These are phyloP conservation scores for Fusarium goolgardi DNA, from an alignment of 2,329 filamentous ascomycete species.

Conservation along the genomic window DNA sequence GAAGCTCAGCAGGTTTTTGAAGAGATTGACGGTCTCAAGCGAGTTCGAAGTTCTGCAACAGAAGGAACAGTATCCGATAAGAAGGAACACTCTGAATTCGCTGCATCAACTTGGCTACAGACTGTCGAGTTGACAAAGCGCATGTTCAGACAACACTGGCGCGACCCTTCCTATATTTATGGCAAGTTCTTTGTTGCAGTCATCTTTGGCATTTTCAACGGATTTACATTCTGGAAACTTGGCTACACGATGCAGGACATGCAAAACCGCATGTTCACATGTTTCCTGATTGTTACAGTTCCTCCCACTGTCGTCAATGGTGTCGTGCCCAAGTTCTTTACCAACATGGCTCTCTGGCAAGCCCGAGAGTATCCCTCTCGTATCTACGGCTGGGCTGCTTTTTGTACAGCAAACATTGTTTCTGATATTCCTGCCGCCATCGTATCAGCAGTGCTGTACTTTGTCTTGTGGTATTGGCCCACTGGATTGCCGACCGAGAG, in stretches of 20 bases:
- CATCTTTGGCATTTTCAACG: constrained; percentile 80
- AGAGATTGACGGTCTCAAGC: constrained; percentile 64
- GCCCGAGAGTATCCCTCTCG: constrained; percentile 77
- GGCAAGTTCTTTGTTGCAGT: constrained; percentile 79
- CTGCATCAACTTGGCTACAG: constrained; percentile 72
- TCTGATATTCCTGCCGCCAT: constrained; percentile 79
- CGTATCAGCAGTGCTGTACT: constrained; percentile 74
- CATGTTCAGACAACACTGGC: constrained; percentile 79
- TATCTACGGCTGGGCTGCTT: constrained; percentile 83
- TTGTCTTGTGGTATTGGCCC: constrained; percentile 80
- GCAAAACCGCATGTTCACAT: constrained; percentile 82
- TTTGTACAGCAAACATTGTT: constrained; percentile 78
- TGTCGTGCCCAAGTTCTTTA: constrained; percentile 81
- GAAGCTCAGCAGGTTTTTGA: constrained; percentile 68
- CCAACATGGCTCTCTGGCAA: constrained; percentile 78
- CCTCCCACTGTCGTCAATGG: constrained; percentile 78
- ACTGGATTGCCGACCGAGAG: constrained; percentile 75
- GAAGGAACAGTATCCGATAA: constrained; percentile 16
- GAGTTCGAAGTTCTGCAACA: constrained; percentile 33
- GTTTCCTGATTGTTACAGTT: constrained; percentile 70
- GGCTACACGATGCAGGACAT: constrained; percentile 74
- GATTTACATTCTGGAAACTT: constrained; percentile 80
- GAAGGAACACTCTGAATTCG: constrained; percentile 65
- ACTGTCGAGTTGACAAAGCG: constrained; percentile 75
- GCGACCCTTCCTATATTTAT: constrained; percentile 80